Evolutionary conservation across 1,139 yeast genomes (phyloP), one percentile per base, ranked within the genome.

Genomic region (Pneumocystis jirovecii): DNA sequence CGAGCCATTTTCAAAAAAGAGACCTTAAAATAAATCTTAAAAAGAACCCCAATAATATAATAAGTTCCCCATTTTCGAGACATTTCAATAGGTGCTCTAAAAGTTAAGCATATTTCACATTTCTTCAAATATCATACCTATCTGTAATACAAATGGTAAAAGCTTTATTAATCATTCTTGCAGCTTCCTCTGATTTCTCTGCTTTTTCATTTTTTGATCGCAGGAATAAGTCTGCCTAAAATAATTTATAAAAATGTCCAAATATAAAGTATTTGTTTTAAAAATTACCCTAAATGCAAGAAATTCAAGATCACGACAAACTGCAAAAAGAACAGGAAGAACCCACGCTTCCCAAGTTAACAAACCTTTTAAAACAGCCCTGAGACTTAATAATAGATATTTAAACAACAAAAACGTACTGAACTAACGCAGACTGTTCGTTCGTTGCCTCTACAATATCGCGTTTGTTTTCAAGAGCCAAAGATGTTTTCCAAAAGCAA

Each of bases 81-180:
- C 40, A 72, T 71, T 0, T 67, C 69, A 57, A 77, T 68, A 62
- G 83, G 78, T 67, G 84, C 85, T 68, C 93, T 60, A 15, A 21
- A 29, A 1, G 21, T n/a, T 60, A 31, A 60, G 61, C n/a, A 12
- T 39, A 42, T 29, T 15, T 60, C 8, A 40, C 2, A 6, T 6
- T 59, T 12, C 25, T 25, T 10, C n/a, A 25, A 29, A 1, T 10
- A 3, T 21, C 40, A 21, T 31, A 60, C 61, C 61, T 82, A 75
- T 91, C 97, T 69, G 87, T 89, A 60, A 90, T 77, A 69, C 96
- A 87, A 3, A 87, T 74, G 68, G 87, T 88, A 75, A 90, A 87
- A 7, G 93, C 83, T 68, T 84, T 80, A 74, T 89, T 90, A 67
- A 89, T 76, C 5, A 80, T 74, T 73, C 78, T 69, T 0, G 79